Base-by-base conservation (phyloP, 768 basidiomycete species). In the Termitomyces sp. region DNA sequence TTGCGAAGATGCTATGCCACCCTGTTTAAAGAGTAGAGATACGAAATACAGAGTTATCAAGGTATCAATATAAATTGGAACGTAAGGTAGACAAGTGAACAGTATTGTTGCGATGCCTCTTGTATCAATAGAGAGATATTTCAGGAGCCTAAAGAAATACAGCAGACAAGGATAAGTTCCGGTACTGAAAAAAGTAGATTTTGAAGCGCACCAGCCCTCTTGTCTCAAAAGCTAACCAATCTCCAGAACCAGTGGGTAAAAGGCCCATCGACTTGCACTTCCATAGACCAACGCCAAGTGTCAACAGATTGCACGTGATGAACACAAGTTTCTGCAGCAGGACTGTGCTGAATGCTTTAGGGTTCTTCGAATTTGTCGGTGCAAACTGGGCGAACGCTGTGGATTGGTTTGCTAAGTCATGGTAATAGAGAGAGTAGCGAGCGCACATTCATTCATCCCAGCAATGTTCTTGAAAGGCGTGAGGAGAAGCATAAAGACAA, bases 161-260 rank as follows among this genome's bases (percentile, higher is more conserved):
- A 48, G 15, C 21, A 35, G 9, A 34, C 35, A 17, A n/a, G 11
- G 30, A 44, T 49, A 26, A 59, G 34, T 17, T 47, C 10, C 14
- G 11, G 14, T 2, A n/a, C 14, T 32, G 22, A 21, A 34, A 14
- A 35, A 14, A 30, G 14, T 9, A 44, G 44, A 37, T 17, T 37
- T 19, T n/a, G 10, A 45, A 19, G 78, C 85, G 62, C 62, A 93
- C 90, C 64, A 68, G 51, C 35, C 83, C 84, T 62, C 94, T 75
- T 2, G 83, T 87, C 74, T 96, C 94, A 61, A 98, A 98, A 14
- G 91, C 93, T 50, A 96, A 73, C 93, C 94, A 98, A 71, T 98
- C 95, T 2, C 88, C 93, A 0, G 93, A 90, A 1, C 95, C 93
- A 1, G 84, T 88, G 0, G 94, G 94, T 17, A 98, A 71, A 51